phyloP scores from a whole-genome alignment of 805 yeast genomes.

The Tetrapisispora iriomotensis region DNA sequence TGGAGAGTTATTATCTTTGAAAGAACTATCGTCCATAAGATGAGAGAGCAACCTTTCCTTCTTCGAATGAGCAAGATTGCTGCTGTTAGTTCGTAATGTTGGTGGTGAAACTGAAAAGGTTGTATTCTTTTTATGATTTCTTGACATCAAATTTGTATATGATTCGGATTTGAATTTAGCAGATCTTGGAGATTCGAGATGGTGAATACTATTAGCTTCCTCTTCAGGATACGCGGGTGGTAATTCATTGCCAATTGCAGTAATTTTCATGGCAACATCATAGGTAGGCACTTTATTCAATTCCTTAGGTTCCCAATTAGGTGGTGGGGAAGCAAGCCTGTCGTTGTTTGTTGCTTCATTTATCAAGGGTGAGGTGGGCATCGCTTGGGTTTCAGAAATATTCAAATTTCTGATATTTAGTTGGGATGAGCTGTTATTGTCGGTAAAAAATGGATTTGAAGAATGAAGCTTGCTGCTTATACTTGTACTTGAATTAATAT shows the following conservation, averaged over 20 bases:
- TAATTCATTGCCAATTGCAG: conserved; percentile 39
- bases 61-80: background rate
- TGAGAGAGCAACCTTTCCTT: background rate
- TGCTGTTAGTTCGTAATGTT: background rate
- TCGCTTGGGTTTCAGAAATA: background rate
- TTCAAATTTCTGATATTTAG: background rate
- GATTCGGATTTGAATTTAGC: conserved; percentile 1
- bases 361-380: background rate
- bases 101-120: background rate
- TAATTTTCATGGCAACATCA: conserved; percentile 56
- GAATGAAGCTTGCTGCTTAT: background rate
- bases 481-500: background rate
- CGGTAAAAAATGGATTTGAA: background rate
- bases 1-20: background rate
- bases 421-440: background rate
- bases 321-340: conserved; percentile 12
- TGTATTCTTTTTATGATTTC: conserved; percentile 4
- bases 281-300: conserved; percentile 78
- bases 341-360: background rate
- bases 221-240: conserved; percentile 55
- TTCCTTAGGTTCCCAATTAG: conserved; percentile 34
- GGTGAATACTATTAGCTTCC: background rate
- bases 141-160: background rate
- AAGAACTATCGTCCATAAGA: background rate
- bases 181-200: background rate